Base-by-base conservation (phyloP, 177 flowering plant genomes). In the Tripterygium wilfordii region DNA sequence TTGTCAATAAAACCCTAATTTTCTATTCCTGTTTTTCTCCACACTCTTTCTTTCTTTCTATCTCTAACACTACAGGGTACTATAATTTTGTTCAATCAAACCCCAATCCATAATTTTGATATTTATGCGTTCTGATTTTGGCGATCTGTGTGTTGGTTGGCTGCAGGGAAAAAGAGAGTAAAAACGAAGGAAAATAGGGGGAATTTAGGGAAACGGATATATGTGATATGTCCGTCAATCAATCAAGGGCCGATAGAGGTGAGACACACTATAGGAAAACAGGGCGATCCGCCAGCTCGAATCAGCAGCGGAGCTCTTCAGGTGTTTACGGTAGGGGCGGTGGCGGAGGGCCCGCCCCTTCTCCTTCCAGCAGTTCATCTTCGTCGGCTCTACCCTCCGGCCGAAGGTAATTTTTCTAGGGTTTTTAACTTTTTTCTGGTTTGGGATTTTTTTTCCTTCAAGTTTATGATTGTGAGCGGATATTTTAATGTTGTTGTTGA, bases 201-300 rank as follows among this genome's bases (percentile, higher is more conserved):
- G 55, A 41, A 4, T 38, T 0, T 15, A 41, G 57, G 56, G 70
- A 51, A 48, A 50, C 21, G 75, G 23, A 69, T 75, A 46, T 72
- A 78, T n/a, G n/a, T n/a, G n/a, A n/a, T n/a, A n/a, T 78, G 83
- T 78, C 83, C 74, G 49, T 48, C 73, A 72, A 75, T 75, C 83
- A 78, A 66, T 62, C 70, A 45, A 67, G 74, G 65, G 44, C 55
- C 30, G 75, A 77, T 39, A 75, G 60, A 63, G 65, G 55, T 67
- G 79, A 69, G 33, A 13, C 53, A 22, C 76, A 58, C 36, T 60
- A 61, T 52, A 51, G 69, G 37, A 78, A 56, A 65, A 4, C 66
- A 10, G 72, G 65, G n/a, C 71, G 80, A 68, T 64, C 63, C 61
- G 48, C 62, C 17, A 54, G 64, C 72, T 64, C 32, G 45, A 59